Percentiles rank a stretch among this genome's conserved stretches.
Conservation (phyloP, 192 early-diverging fungal genomes). For the Linnemannia schmuckeri region DNA sequence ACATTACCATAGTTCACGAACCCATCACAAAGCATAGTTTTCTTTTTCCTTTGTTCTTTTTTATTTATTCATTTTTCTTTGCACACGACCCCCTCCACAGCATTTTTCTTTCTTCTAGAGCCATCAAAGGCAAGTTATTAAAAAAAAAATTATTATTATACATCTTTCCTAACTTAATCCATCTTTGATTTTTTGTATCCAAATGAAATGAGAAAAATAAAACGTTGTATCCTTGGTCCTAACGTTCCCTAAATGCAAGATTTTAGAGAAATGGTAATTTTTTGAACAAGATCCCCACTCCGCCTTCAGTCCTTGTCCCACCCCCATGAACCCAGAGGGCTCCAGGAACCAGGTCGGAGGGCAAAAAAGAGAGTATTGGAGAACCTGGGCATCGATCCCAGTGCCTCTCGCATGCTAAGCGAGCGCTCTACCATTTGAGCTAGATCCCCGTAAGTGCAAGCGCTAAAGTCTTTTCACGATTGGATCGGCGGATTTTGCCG, state of each 20-base stretch:
- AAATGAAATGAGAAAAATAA: too few relatives aligned
- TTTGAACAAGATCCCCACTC: too few relatives aligned
- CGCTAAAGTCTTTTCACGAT: not conserved
- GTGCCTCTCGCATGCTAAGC: constrained; percentile 6
- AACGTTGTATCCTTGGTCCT: too few relatives aligned
- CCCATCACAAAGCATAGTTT: not conserved
- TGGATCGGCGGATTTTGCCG: not conserved
- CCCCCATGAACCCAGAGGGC: too few relatives aligned
- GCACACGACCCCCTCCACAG: not conserved
- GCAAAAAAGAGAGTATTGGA: not conserved
- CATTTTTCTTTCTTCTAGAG: not conserved
- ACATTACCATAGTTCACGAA: too few relatives aligned
- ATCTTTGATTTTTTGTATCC: too few relatives aligned
- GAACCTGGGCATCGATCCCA: constrained; percentile 6
- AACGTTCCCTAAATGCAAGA: too few relatives aligned
- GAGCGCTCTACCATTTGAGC: constrained; percentile 22
- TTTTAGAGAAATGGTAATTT: too few relatives aligned
- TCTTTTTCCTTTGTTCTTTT: too few relatives aligned
- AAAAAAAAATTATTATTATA: not conserved
- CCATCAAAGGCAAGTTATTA: too few relatives aligned
- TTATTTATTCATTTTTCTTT: constrained; percentile 15
- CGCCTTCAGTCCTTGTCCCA: too few relatives aligned
- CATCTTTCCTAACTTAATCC: too few relatives aligned
- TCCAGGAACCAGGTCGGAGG: not conserved
- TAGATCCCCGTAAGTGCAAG: constrained; percentile 5